Conservation (phyloP, 495 filamentous ascomycete genomes). For the Trichoderma asperelloides region DNA sequence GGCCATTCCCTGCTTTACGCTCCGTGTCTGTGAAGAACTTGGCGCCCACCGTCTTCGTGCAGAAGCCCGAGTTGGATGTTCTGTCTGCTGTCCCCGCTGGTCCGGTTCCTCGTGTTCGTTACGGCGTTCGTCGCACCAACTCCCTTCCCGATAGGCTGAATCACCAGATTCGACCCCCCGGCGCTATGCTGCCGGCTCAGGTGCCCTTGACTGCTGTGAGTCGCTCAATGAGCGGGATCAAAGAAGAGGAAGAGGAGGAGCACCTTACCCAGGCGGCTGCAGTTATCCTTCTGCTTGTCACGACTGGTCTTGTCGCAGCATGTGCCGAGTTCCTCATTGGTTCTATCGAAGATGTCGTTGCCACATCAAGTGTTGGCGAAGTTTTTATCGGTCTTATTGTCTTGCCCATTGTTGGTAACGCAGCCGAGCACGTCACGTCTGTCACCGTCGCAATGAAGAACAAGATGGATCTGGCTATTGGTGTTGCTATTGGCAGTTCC, state of each 20-base stretch:
- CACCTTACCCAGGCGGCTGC: slow-evolving; percentile 66
- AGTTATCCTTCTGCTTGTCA: slow-evolving; percentile 61
- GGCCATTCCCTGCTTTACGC: slow-evolving; percentile 33
- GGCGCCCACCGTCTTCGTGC: slow-evolving; percentile 36
- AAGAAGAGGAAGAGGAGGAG: slow-evolving; percentile 34
- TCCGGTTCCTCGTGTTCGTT: slow-evolving; percentile 44
- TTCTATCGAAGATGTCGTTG: slow-evolving; percentile 65
- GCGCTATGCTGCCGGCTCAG: slow-evolving; percentile 34
- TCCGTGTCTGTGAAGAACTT: slow-evolving; percentile 33
- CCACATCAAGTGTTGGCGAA: slow-evolving; percentile 53
- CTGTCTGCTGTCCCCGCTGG: slow-evolving; percentile 22
- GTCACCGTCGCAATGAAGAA: slow-evolving; percentile 85
- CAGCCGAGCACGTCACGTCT: slow-evolving; percentile 85
- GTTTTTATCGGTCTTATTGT: slow-evolving; percentile 86
- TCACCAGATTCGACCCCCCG: slow-evolving; percentile 24
- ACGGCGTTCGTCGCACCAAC: slow-evolving; percentile 64
- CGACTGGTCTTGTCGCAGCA: slow-evolving; percentile 70
- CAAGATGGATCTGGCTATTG: slow-evolving; percentile 93
- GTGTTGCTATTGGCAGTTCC: slow-evolving; percentile 77
- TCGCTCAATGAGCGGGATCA: slow-evolving; percentile 14
- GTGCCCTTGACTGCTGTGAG: slow-evolving; percentile 23
- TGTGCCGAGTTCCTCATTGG: slow-evolving; percentile 86
- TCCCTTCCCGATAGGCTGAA: slow-evolving; percentile 68
- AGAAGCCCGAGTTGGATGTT: slow-evolving; percentile 18
- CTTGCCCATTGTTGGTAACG: slow-evolving; percentile 84